Evolutionary conservation across 495 filamentous ascomycete genomes (phyloP).

Genomic region (Podospora comata): DNA sequence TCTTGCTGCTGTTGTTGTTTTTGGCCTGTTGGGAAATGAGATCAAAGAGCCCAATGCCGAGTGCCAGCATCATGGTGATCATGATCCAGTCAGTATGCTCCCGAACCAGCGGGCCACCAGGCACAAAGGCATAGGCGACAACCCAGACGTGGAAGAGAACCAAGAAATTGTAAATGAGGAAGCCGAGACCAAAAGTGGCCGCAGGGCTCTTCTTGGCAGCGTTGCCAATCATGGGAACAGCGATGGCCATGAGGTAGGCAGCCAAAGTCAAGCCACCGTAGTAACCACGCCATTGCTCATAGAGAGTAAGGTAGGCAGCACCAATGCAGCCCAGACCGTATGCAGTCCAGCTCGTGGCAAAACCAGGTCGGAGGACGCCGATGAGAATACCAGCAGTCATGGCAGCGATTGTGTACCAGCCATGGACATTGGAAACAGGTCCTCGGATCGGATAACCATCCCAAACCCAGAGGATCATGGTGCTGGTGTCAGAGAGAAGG

Average conservation of each 20-base stretch:
- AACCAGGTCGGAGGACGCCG: slow-evolving; percentile 66
- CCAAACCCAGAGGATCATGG: slow-evolving; percentile 99
- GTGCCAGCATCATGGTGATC: slow-evolving; percentile 75
- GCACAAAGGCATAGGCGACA: slow-evolving; percentile 99
- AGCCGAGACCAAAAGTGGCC: slow-evolving; percentile 78
- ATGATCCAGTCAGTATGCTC: slow-evolving; percentile 97
- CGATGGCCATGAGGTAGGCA: slow-evolving; percentile 77
- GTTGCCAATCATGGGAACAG: slow-evolving; percentile 69
- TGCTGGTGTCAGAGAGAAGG: slow-evolving; percentile 92
- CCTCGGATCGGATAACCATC: slow-evolving; percentile 91
- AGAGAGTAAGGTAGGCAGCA: slow-evolving; percentile 75
- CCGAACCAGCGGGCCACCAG: slow-evolving; percentile 86
- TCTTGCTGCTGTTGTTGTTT: slow-evolving; percentile 5
- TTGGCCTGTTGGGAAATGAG: slow-evolving; percentile 47
- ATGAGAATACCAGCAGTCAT: slow-evolving; percentile 83
- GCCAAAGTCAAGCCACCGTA: slow-evolving; percentile 76
- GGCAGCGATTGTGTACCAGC: slow-evolving; percentile 72
- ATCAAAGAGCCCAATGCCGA: slow-evolving; percentile 83
- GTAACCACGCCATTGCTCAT: slow-evolving; percentile 83
- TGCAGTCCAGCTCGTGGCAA: slow-evolving; percentile 75
- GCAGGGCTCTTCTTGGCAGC: slow-evolving; percentile 73
- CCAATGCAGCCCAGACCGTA: slow-evolving; percentile 75
- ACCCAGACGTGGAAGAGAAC: slow-evolving; percentile 97
- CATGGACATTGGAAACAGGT: slow-evolving; percentile 84
- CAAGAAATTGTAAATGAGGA: slow-evolving; percentile 85